Base-by-base conservation (phyloP, 2,329 filamentous ascomycete species). In the Ilyonectria robusta region DNA sequence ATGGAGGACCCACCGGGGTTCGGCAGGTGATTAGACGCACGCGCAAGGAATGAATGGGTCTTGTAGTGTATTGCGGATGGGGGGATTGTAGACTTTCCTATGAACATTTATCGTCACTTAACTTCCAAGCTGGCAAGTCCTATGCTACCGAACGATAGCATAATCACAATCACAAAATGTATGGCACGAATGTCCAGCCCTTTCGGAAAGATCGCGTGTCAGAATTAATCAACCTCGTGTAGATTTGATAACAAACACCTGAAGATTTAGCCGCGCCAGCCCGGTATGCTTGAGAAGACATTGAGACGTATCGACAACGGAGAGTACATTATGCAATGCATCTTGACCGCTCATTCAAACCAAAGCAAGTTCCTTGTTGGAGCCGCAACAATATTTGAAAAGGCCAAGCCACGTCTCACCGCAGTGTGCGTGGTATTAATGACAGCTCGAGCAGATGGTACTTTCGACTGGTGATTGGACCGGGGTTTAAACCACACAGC, bases 321-420 rank as follows among this genome's bases (percentile, higher is more conserved):
- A 11, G 11, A 6, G 9, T 53, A 23, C 13, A 26, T 29, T 17
- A 37, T 35, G 29, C 31, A 23, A 35, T 37, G 48, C 29, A 13
- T 21, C n/a, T 15, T 53, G 50, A 53, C 50, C 50, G 50, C 50
- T 17, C 33, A 35, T 53, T 53, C 50, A 53, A 53, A 35, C 31
- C n/a, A n/a, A 33, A 15, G 13, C 21, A 15, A 53, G 13, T 37
- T 21, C 50, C 40, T 8, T 37, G 21, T 21, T 33, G 4, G 9
- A 53, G 10, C 29, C 19, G n/a, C 8, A 31, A 10, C 47, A n/a
- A 33, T 50, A 11, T 17, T 50, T 31, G 3, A 15, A 15, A 15
- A 31, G 4, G 11, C n/a, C 31, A 37, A 53, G 50, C 50, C 50
- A 35, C 11, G 50, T 53, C 19, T 23, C 50, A 53, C 17, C 26